Evolutionary conservation across 164 flowering plant genomes (phyloP).

Genomic region (Paratinospora sagittata): DNA sequence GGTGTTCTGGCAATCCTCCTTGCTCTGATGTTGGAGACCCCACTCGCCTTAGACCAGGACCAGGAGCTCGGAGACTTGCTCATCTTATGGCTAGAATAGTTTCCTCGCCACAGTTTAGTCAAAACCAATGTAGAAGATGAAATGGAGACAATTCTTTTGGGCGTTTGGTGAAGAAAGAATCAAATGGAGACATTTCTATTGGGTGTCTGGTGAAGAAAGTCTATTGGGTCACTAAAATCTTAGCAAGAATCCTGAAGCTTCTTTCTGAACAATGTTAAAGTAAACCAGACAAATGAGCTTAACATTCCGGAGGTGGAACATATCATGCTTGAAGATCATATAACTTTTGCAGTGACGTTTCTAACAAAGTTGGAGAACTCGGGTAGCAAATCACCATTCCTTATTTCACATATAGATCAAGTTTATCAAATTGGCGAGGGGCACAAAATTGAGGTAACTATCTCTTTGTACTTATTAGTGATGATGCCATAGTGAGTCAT

Average conservation of each 20-base stretch:
- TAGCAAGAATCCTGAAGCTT: neutral
- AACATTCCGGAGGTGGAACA: neutral
- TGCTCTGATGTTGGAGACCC: too few relatives aligned
- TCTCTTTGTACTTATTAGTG: neutral
- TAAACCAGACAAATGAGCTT: neutral
- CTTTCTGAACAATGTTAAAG: neutral
- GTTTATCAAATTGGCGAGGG: neutral
- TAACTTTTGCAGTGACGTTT: neutral
- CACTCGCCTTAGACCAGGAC: too few relatives aligned
- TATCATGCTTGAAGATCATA: neutral
- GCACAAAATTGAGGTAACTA: neutral
- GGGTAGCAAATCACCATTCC: neutral
- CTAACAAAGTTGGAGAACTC: neutral
- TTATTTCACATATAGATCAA: neutral
- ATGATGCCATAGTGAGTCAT: neutral
- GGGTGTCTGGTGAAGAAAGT: neutral
- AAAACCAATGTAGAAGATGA: conserved; percentile 22
- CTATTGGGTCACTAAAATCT: too few relatives aligned
- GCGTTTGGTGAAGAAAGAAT: too few relatives aligned
- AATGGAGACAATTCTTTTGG: neutral
- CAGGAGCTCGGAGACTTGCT: conserved; percentile 21
- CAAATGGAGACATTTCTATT: too few relatives aligned
- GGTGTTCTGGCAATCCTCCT: conserved; percentile 26
- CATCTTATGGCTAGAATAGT: conserved; percentile 16
- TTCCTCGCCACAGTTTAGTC: conserved; percentile 10